Base-by-base conservation (phyloP, 2,329 filamentous ascomycete genomes). In the Botrytis elliptica region DNA sequence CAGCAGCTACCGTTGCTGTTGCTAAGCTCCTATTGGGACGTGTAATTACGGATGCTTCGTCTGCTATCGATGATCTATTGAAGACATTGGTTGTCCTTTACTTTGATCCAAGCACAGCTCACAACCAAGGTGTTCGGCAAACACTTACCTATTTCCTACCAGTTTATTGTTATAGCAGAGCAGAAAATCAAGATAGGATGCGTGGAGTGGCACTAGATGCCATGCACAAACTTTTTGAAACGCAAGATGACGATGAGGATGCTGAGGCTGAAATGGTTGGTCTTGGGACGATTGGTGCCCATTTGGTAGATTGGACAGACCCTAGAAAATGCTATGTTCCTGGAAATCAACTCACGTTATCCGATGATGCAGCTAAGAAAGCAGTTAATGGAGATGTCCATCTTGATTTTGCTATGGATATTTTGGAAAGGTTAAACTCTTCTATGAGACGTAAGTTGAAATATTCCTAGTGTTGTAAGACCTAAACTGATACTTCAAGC, bases 231-330 rank as follows among this genome's bases (percentile, higher is more conserved):
- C 87, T 97, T 12, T 88, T 92, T 79, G 92, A 91, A 74, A 85
- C 93, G 16, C 88, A 92, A 18, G 92, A 94, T 79, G 90, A 89
- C 1, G 94, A 93, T 46, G 91, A 93, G 67, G 90, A 91, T 29
- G 92, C 94, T 69, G 89, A 92, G 18, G 89, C 89, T 55, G 92
- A 92, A 74, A 94, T 97, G 90, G 92, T 95, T 14, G 90, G 91
- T 78, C 88, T 97, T 76, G 88, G 89, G 62, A 89, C 91, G 4
- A 93, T 97, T 74, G 94, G 93, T 1, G 90, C 93, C 4, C 95
- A 94, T 79, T 84, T 98, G 12, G 89, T 95, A 0, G 95, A 98
- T 81, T 98, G 95, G 96, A 98, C 95, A 0, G 95, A 98, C 81
- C 94, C 95, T 55, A 87, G 95, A 68, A 95, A 97, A 82, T 93